These are phyloP conservation scores for Sporothrix protearum DNA, from an alignment of 2,329 filamentous ascomycete genomes.

Conservation along the genomic window DNA sequence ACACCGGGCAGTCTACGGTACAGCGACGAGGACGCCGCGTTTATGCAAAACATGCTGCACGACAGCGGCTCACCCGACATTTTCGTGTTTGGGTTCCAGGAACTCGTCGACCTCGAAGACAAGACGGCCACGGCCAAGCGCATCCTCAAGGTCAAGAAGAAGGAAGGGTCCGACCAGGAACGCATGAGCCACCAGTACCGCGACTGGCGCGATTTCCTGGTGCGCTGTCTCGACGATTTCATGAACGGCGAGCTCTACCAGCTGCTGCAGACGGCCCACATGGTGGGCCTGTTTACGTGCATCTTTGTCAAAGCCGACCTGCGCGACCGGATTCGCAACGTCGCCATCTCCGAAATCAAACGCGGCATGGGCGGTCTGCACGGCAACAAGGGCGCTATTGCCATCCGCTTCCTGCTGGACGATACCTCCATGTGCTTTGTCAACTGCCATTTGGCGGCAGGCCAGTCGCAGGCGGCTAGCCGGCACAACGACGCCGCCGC, in stretches of 20 bases:
- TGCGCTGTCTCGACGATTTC: slow-evolving; percentile 75
- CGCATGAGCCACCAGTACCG: slow-evolving; percentile 97
- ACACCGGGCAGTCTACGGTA: slow-evolving; percentile 80
- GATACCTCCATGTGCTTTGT: slow-evolving; percentile 93
- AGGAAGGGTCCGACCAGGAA: slow-evolving; percentile 74
- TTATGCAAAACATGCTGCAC: slow-evolving; percentile 76
- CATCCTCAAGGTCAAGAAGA: slow-evolving; percentile 87
- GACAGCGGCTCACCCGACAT: slow-evolving; percentile 81
- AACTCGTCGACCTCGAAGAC: slow-evolving; percentile 95
- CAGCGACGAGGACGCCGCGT: slow-evolving; percentile 65
- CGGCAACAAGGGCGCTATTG: slow-evolving; percentile 92
- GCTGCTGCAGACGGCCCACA: slow-evolving; percentile 79
- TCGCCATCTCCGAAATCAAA: slow-evolving; percentile 82
- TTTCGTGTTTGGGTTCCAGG: slow-evolving; percentile 93
- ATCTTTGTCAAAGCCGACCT: slow-evolving; percentile 85
- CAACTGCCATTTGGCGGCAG: slow-evolving; percentile 95
- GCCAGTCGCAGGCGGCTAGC: slow-evolving; percentile 82
- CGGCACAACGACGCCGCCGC: slow-evolving; percentile 89
- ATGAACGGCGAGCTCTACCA: slow-evolving; percentile 79
- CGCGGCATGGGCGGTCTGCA: slow-evolving; percentile 92
- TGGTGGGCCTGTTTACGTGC: slow-evolving; percentile 94
- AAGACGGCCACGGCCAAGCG: slow-evolving; percentile 97
- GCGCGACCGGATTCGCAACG: slow-evolving; percentile 69
- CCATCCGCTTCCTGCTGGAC: slow-evolving; percentile 88
- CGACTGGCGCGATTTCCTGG: slow-evolving; percentile 89